phyloP scores from a whole-genome alignment of 176 grass and related monocot species.

The Urochloa ruziziensis region DNA sequence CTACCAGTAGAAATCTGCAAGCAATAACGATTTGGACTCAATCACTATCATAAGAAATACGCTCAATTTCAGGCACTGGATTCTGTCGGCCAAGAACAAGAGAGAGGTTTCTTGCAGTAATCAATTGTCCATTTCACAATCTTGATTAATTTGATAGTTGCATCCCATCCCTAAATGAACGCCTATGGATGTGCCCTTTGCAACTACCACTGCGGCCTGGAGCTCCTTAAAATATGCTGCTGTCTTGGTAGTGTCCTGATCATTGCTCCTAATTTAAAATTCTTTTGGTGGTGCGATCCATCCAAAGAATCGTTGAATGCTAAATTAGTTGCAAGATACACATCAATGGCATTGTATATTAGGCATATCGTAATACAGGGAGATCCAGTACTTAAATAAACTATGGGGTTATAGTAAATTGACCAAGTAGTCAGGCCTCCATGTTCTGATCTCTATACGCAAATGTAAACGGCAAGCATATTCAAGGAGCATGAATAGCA shows the following conservation, averaged over 20 bases:
- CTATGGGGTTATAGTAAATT: neutral
- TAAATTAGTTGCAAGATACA: conserved; percentile 30
- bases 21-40: neutral
- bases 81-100: conserved; percentile 33
- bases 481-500: neutral
- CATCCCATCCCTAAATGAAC: conserved; percentile 6
- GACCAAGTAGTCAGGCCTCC: neutral
- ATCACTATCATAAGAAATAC: neutral
- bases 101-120: neutral
- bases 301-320: neutral
- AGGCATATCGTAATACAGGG: neutral
- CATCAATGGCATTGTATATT: conserved; percentile 11
- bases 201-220: conserved; percentile 22
- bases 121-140: neutral
- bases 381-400: neutral
- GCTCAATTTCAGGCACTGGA: neutral
- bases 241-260: conserved; percentile 1
- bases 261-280: conserved; percentile 9
- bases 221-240: conserved; percentile 20
- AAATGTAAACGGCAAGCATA: neutral
- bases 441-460: neutral
- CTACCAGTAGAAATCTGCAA: neutral
- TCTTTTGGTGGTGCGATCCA: conserved; percentile 13
- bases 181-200: conserved; percentile 37
- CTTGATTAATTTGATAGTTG: conserved; percentile 22